Conservation (phyloP, 805 yeast species). For the Metschnikowia colocasiae region DNA sequence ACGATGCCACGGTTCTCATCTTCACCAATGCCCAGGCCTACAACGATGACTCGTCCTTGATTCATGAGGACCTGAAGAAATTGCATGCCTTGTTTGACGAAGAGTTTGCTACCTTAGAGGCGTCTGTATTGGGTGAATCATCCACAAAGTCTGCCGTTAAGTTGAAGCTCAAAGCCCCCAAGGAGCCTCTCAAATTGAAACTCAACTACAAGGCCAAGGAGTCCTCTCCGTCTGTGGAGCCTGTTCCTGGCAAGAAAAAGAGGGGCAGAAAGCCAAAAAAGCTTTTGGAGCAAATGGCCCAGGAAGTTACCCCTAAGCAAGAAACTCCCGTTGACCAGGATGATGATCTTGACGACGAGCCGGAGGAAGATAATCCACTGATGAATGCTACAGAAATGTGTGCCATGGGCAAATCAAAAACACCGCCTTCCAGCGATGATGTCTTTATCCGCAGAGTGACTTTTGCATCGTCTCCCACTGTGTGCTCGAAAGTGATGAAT, state of each 20-base stretch:
- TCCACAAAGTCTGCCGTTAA: slow-evolving; percentile 21
- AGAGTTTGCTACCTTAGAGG: slow-evolving; percentile 29
- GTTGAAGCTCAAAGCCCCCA: slow-evolving; percentile 25
- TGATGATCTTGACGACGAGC: slow-evolving; percentile 10
- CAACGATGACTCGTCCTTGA: slow-evolving; percentile 69
- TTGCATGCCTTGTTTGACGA: slow-evolving; percentile 52
- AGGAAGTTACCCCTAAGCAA: slow-evolving; percentile 12
- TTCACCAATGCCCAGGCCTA: slow-evolving; percentile 76
- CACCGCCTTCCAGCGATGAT: slow-evolving; percentile 15
- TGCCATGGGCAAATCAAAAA: slow-evolving; percentile 16
- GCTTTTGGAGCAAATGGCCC: slow-evolving; percentile 19
- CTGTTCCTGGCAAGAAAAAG: slow-evolving; percentile 19
- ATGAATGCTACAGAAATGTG: slow-evolving; percentile 14
- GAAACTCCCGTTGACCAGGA: slow-evolving; percentile 9
- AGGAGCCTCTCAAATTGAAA: slow-evolving; percentile 26
- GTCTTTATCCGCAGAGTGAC: slow-evolving; percentile 18
- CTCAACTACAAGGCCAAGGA: slow-evolving; percentile 24
- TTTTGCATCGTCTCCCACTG: slow-evolving; percentile 13
- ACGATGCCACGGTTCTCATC: slow-evolving; percentile 55
- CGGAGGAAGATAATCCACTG: slow-evolving; percentile 4
- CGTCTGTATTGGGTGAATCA: slow-evolving; percentile 19
- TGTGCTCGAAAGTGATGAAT: slow-evolving; percentile 10
- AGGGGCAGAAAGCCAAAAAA: slow-evolving; percentile 23
- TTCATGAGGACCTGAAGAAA: slow-evolving; percentile 65
- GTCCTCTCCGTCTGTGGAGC: slow-evolving; percentile 11